A percentile compares a stretch with the other conserved stretches of the same genome.
Evolutionary conservation across 805 yeast species (phyloP).

Genomic region (Saturnispora zaruensis): DNA sequence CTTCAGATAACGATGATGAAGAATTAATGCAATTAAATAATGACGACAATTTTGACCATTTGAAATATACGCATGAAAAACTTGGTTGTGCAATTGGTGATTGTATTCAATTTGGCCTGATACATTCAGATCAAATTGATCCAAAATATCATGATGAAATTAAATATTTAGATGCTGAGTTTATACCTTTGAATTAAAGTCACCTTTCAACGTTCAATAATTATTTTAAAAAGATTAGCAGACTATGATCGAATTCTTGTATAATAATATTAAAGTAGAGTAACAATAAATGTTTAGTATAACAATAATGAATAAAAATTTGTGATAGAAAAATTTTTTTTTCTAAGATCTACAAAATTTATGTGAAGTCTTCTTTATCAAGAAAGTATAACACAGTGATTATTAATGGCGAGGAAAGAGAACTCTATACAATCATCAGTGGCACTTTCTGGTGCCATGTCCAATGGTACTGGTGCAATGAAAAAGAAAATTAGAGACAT

Average conservation of each 20-base stretch:
- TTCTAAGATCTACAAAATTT: not conserved
- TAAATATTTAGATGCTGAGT: slow-evolving; percentile 35
- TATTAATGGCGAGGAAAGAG: slow-evolving; percentile 10
- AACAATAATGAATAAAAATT: no score
- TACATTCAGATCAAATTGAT: slow-evolving; percentile 27
- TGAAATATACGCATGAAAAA: slow-evolving; percentile 69
- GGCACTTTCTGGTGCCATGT: slow-evolving; percentile 25
- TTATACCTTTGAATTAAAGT: not conserved
- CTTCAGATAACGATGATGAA: slow-evolving; percentile 17
- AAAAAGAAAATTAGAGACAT: slow-evolving; percentile 84
- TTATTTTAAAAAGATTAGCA: not conserved
- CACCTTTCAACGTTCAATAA: not conserved
- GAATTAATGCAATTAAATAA: slow-evolving; percentile 25
- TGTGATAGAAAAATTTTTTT: not conserved
- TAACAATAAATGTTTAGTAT: not conserved
- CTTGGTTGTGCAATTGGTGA: slow-evolving; percentile 69
- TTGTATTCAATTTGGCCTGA: slow-evolving; percentile 49
- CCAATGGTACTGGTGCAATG: slow-evolving; percentile 41
- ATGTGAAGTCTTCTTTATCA: not conserved
- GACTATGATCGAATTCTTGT: not conserved
- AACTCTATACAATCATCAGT: slow-evolving; percentile 14
- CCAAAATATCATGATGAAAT: slow-evolving; percentile 28
- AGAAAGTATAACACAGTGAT: not conserved
- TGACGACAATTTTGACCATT: slow-evolving; percentile 67
- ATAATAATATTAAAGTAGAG: not conserved